These are phyloP conservation scores for Plasmodium inui DNA, from an alignment of 169 alveolate species.

Conservation along the genomic window DNA sequence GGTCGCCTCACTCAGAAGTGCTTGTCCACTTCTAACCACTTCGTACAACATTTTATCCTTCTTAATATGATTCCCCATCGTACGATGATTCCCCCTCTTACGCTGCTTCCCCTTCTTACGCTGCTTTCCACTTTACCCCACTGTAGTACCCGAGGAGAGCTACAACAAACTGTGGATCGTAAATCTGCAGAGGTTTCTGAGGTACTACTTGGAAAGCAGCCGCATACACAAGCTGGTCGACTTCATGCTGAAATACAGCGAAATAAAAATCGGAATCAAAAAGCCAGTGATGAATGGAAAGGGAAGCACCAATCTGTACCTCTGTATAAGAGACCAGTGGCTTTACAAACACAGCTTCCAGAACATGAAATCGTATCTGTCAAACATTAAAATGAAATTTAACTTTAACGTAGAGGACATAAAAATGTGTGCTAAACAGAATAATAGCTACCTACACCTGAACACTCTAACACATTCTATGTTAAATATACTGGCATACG, in stretches of 20 bases:
- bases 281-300: neutral
- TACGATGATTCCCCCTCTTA: no score
- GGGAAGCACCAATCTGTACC: constrained; percentile 6
- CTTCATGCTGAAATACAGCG: constrained; percentile 42
- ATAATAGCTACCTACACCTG: constrained; percentile 12
- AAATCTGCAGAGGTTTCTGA: constrained; percentile 18
- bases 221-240: constrained; percentile 9
- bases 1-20: neutral
- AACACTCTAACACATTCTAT: constrained; percentile 24
- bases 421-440: constrained; percentile 15
- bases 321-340: constrained; percentile 62
- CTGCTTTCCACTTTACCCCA: neutral
- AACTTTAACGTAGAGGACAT: constrained; percentile 29
- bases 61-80: no score
- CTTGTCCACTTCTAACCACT: neutral
- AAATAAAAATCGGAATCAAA: constrained; percentile 15
- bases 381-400: constrained; percentile 28
- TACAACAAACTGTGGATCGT: constrained; percentile 17
- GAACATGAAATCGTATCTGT: constrained; percentile 2
- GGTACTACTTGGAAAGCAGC: constrained; percentile 44
- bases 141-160: constrained; percentile 14
- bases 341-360: constrained; percentile 21
- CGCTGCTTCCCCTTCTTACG: no score
- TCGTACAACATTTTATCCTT: no score
- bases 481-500: constrained; percentile 63